phyloP scores from a whole-genome alignment of 768 basidiomycete genomes.

The Clitopilus hobsonii region DNA sequence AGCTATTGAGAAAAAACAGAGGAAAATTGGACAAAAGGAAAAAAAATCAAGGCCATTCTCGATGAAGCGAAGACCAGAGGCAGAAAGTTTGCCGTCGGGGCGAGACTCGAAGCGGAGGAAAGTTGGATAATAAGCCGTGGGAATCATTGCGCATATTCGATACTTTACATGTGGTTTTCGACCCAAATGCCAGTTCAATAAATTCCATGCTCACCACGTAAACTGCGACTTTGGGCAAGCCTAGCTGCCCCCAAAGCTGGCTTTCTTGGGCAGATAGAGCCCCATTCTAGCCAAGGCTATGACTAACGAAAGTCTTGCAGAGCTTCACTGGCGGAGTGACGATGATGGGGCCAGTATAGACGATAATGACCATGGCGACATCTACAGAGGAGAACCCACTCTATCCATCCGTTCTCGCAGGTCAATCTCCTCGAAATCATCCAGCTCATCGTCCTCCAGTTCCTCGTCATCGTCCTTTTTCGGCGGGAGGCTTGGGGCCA shows the following conservation, averaged over 20 bases:
- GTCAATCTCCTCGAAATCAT: constrained; percentile 14
- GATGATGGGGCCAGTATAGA: constrained; percentile 8
- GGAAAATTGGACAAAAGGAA: constrained; percentile 84
- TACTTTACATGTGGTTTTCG: background rate
- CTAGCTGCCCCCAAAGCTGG: background rate
- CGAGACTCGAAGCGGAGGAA: constrained; percentile 8
- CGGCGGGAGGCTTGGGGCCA: constrained; percentile 41
- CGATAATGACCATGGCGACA: constrained; percentile 37
- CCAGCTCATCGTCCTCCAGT: constrained; percentile 26
- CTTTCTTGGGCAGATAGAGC: background rate
- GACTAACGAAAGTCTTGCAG: constrained; percentile 4
- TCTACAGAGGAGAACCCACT: constrained; percentile 54
- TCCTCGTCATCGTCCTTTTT: constrained; percentile 34
- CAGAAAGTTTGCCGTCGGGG: constrained; percentile 1
- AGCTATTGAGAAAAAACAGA: constrained; percentile 85
- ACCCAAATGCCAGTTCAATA: background rate
- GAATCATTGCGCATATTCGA: background rate
- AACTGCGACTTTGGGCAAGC: background rate
- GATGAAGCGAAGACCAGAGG: constrained; percentile 13
- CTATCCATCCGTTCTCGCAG: constrained; percentile 10
- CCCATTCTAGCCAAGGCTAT: constrained; percentile 7
- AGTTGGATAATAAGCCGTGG: constrained; percentile 5
- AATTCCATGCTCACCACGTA: background rate
- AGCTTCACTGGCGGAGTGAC: constrained; percentile 11
- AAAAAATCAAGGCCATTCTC: constrained; percentile 76